Conservation (phyloP, 2,329 filamentous ascomycete genomes). For the Trichoderma aggressivum region DNA sequence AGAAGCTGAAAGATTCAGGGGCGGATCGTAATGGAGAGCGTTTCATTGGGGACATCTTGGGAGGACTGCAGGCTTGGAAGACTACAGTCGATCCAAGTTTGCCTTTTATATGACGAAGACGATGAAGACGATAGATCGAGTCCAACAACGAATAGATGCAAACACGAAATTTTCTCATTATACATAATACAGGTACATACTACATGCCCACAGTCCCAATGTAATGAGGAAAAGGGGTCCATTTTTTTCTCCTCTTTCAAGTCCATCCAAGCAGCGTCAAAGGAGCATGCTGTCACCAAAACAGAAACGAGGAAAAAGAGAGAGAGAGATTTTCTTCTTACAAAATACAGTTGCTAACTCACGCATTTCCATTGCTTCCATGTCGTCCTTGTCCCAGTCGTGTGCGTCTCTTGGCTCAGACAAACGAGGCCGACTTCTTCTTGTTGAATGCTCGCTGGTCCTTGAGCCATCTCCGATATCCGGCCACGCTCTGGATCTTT, state of each 20-base stretch:
- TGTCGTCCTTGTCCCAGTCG: slow-evolving; percentile 32
- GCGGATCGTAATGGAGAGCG: slow-evolving; percentile 50
- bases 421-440: slow-evolving; percentile 73
- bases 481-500: slow-evolving; percentile 90
- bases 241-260: slow-evolving; percentile 11
- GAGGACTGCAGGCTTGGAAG: slow-evolving; percentile 72
- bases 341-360: not conserved
- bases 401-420: slow-evolving; percentile 38
- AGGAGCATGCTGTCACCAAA: not conserved
- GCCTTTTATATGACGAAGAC: slow-evolving; percentile 48
- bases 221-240: not conserved
- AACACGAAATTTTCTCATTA: slow-evolving; percentile 28
- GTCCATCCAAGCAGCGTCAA: not conserved
- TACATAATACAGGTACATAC: slow-evolving; percentile 25
- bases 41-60: slow-evolving; percentile 67
- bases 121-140: not conserved
- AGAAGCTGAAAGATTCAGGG: slow-evolving; percentile 61
- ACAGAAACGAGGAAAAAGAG: not conserved
- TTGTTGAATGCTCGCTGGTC: slow-evolving; percentile 96
- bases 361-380: not conserved
- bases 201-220: slow-evolving; percentile 15
- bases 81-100: slow-evolving; percentile 58
- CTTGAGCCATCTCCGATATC: slow-evolving; percentile 94
- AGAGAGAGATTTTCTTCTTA: not conserved
- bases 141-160: slow-evolving; percentile 10